Conservation (phyloP, 2,329 filamentous ascomycete genomes). For the Cercospora sojina region DNA sequence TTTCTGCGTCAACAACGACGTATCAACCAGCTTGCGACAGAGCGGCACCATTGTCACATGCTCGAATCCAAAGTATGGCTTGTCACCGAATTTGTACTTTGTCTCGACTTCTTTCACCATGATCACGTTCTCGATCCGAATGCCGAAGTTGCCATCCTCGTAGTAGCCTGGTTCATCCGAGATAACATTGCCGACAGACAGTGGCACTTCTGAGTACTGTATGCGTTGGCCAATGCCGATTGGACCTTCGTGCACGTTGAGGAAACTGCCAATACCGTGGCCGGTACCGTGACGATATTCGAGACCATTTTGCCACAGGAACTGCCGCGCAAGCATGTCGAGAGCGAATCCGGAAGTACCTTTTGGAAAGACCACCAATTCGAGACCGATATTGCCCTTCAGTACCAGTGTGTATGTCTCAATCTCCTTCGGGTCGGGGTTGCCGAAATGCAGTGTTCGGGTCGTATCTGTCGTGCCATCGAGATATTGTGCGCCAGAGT, state of each 20-base stretch:
- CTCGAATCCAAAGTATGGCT: conserved; percentile 92
- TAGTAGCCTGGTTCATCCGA: conserved; percentile 96
- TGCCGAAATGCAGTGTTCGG: conserved; percentile 86
- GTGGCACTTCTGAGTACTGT: conserved; percentile 84
- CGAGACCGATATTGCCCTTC: conserved; percentile 84
- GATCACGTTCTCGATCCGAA: conserved; percentile 94
- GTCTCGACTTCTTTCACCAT: conserved; percentile 89
- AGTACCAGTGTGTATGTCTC: conserved; percentile 86
- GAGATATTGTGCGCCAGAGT: conserved; percentile 93
- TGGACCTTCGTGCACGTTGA: conserved; percentile 96
- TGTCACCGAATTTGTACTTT: conserved; percentile 84
- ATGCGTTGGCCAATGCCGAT: conserved; percentile 93
- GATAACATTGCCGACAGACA: conserved; percentile 89
- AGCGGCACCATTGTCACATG: conserved; percentile 97
- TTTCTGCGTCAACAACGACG: conserved; percentile 63
- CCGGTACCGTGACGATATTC: conserved; percentile 97
- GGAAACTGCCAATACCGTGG: conserved; percentile 88
- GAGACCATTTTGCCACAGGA: conserved; percentile 86
- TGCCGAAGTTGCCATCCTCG: conserved; percentile 90
- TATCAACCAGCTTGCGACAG: conserved; percentile 83
- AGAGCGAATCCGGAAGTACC: conserved; percentile 91
- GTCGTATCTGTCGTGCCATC: conserved; percentile 97
- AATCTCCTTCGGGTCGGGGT: conserved; percentile 77
- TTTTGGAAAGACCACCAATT: conserved; percentile 85
- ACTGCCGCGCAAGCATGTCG: conserved; percentile 83